These are phyloP conservation scores for Gossypium stocksii DNA, from an alignment of 345 rosid genomes.

Conservation along the genomic window DNA sequence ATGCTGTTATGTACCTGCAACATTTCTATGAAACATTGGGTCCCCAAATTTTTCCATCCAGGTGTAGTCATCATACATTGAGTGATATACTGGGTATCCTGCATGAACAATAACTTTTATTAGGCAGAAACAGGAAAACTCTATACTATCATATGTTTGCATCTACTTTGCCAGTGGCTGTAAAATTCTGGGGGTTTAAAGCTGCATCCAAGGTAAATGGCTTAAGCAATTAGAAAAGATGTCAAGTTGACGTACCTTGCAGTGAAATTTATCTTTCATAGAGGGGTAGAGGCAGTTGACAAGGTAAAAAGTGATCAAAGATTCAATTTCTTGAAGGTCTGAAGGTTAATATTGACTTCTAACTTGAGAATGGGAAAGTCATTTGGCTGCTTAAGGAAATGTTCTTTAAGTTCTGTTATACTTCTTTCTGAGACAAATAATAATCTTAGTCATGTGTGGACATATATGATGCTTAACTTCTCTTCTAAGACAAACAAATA, in stretches of 20 bases:
- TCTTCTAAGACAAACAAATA: background rate
- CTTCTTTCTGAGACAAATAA: background rate
- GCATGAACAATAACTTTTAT: slow-evolving; percentile 15
- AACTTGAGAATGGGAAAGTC: background rate
- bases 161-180: background rate
- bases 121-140: background rate
- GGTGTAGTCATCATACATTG: slow-evolving; percentile 73
- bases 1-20: slow-evolving; percentile 43
- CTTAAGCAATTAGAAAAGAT: background rate
- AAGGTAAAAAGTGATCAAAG: background rate
- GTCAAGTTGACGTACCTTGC: background rate
- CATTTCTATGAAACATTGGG: slow-evolving; percentile 66
- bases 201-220: background rate
- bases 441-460: background rate
- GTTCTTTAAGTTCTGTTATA: background rate
- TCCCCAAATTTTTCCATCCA: slow-evolving; percentile 88
- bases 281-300: background rate
- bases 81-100: slow-evolving; percentile 84
- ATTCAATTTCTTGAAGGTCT: background rate
- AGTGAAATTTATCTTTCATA: background rate
- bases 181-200: background rate
- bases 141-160: slow-evolving; percentile 10
- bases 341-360: background rate
- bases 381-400: background rate
- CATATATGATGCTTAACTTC: background rate